Conservation (phyloP, 2,329 filamentous ascomycete species). For the Onygena corvina region DNA sequence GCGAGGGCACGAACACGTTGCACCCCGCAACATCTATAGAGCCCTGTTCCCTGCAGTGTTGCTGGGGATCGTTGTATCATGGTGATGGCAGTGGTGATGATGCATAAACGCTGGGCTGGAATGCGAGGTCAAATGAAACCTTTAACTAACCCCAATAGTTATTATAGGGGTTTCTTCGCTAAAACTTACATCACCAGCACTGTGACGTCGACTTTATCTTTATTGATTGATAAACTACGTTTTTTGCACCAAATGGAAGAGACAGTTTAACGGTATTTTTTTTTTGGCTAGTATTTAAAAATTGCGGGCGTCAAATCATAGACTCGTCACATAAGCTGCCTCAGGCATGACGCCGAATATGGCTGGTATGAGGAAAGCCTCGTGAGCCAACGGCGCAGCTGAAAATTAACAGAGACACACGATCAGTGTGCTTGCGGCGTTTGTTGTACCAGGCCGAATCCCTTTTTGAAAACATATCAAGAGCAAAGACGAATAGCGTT, state of each 20-base stretch:
- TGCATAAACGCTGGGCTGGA: neutral
- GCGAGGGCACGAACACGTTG: neutral
- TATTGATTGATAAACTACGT: neutral
- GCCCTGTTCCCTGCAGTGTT: neutral
- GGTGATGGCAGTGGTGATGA: neutral
- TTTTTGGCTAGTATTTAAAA: neutral
- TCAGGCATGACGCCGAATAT: neutral
- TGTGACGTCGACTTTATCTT: neutral
- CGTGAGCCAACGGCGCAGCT: neutral
- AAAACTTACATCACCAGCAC: neutral
- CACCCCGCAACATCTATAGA: neutral
- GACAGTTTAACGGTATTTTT: neutral
- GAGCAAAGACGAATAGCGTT: neutral
- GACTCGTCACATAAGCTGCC: neutral
- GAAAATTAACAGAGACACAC: too few relatives aligned
- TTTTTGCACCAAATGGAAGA: neutral
- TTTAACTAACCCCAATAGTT: too few relatives aligned
- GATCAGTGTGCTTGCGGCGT: too few relatives aligned
- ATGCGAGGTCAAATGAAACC: neutral
- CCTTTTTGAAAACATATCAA: too few relatives aligned
- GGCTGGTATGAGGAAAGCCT: neutral
- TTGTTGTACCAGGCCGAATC: too few relatives aligned
- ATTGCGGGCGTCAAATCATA: neutral
- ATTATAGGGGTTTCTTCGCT: too few relatives aligned
- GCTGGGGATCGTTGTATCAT: neutral